Evolutionary conservation across 1,139 yeast species (phyloP).

Genomic region (Protomyces inouyei): DNA sequence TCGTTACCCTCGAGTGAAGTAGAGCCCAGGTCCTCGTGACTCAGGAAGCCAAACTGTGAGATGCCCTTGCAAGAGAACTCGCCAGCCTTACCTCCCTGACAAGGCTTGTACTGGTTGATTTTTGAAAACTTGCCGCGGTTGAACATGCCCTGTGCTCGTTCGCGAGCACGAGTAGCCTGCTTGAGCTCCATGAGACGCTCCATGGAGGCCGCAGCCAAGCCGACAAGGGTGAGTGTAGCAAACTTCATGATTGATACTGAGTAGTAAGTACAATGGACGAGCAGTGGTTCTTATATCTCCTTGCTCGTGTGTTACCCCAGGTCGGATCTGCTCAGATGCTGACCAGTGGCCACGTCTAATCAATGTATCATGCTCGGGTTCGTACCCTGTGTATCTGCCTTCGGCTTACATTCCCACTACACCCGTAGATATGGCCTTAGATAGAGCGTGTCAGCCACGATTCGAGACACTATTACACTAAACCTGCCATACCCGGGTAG

Average conservation of each 20-base stretch:
- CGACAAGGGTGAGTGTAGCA: not conserved
- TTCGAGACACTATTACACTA: too few species aligned
- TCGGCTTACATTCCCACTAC: too few species aligned
- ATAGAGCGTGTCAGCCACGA: too few species aligned
- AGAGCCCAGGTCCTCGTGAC: not conserved
- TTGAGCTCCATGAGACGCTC: not conserved
- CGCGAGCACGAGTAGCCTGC: not conserved
- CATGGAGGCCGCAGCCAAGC: conserved; percentile 1
- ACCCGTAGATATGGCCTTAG: too few species aligned
- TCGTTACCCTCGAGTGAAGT: not conserved
- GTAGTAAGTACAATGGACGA: too few species aligned
- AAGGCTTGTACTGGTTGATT: not conserved
- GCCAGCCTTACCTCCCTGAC: not conserved
- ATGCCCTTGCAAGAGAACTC: not conserved
- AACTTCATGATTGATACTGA: not conserved
- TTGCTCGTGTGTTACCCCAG: too few species aligned
- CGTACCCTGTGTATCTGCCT: too few species aligned
- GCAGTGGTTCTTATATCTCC: too few species aligned
- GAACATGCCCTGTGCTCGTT: not conserved
- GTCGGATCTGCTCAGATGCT: too few species aligned
- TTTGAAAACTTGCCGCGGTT: not conserved
- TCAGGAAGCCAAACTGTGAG: not conserved
- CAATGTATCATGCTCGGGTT: too few species aligned
- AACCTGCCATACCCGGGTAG: too few species aligned
- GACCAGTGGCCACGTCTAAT: too few species aligned